Evolutionary conservation across 306 rosid genomes (phyloP).

Genomic region (Potentilla sterilis): DNA sequence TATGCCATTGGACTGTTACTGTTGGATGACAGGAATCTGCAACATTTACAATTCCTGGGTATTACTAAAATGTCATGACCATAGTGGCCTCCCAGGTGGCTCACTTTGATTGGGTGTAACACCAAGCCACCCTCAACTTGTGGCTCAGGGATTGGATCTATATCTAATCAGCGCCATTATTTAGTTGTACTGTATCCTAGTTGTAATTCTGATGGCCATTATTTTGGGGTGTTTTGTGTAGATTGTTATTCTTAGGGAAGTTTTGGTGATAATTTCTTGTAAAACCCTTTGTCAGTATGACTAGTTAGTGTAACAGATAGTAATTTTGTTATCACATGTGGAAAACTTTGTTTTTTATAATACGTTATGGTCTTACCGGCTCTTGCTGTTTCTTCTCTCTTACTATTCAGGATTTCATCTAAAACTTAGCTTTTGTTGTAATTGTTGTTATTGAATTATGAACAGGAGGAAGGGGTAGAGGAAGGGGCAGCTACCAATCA

Average conservation of each 20-base stretch:
- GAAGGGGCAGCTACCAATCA: constrained; percentile 68
- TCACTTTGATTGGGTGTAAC: constrained; percentile 9
- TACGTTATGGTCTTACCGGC: neutral
- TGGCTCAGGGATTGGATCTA: neutral
- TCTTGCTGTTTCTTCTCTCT: constrained; percentile 7
- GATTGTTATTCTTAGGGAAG: neutral
- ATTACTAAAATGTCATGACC: too few relatives aligned
- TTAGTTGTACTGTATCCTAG: neutral
- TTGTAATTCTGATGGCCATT: neutral
- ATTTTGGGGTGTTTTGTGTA: neutral
- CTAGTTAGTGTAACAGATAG: neutral
- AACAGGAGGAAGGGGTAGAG: constrained; percentile 96
- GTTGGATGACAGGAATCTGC: neutral
- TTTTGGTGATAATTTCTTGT: neutral
- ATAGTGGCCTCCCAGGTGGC: neutral
- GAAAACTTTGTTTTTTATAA: constrained; percentile 2
- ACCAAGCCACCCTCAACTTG: neutral
- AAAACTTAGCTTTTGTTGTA: neutral
- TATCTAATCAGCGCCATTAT: neutral
- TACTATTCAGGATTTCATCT: neutral
- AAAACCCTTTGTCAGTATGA: neutral
- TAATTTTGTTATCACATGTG: neutral
- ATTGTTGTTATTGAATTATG: constrained; percentile 23
- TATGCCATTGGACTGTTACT: neutral
- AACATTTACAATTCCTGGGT: neutral